Base-by-base conservation (phyloP, 208 protist genomes). In the Trypanosoma lewisi region DNA sequence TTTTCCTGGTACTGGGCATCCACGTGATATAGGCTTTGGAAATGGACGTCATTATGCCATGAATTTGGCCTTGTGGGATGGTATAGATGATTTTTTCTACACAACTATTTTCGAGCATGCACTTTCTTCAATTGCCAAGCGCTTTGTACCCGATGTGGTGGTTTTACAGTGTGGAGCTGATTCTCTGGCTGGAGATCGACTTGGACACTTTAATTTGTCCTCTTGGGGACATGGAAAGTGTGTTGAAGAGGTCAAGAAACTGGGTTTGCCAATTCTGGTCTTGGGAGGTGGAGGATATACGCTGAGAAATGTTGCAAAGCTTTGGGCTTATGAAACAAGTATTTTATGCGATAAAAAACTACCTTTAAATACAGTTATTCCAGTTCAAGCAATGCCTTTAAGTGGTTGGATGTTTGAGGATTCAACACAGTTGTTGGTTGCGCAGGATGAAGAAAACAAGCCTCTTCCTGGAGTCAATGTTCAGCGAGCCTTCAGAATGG, bases 271-370 rank as follows among this genome's bases (percentile, higher is more conserved):
- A 25, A 74, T 98, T 34, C 77, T 99, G 0, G 87, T 99, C 2
- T 63, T 99, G 0, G 99, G 99, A 23, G 99, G 99, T 44, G 99
- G 99, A 62, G 99, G 99, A 12, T 99, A 99, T 80, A 99, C 97
- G 16, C 94, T 99, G 28, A 67, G 95, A 39, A 99, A 99, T 77
- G 98, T 99, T 44, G 97, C 99, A 9, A 91, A 99, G 44, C 98
- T 98, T 69, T 99, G 98, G 98, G 91, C 97, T 25, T 95, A 95
- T 64, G 85, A 95, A 83, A 95, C 89, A 34, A 83, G 89, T 65
- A 84, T 95, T 49, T 67, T 95, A 4, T 86, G 80, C 52, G 86
- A 82, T 5, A 79, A 79, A 48, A 82, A 73, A 19, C 49, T 93
- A n/a, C 73, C 82, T 37, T 70, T 84, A 21, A 86, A 78, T 67